phyloP scores from a whole-genome alignment of 1,284 basidiomycete species.

The Rhodotorula sp. region DNA sequence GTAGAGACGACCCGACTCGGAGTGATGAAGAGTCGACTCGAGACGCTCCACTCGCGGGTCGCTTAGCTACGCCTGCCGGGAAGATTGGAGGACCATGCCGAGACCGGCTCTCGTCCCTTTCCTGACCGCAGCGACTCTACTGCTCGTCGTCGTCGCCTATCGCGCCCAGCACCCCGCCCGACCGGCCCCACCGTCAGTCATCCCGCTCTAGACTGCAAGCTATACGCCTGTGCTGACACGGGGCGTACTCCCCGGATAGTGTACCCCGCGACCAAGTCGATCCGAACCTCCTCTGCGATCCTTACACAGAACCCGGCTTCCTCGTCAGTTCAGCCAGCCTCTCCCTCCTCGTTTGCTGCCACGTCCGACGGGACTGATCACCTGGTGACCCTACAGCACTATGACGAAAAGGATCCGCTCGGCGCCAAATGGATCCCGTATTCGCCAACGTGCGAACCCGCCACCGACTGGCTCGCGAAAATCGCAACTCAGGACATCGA shows the following conservation, averaged over 20 bases:
- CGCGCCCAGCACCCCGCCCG: neutral
- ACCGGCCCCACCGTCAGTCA: neutral
- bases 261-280: neutral
- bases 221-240: neutral
- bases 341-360: neutral
- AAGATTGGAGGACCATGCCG: neutral
- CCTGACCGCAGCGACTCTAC: neutral
- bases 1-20: too few species aligned
- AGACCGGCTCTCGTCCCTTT: neutral
- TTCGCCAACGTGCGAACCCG: slow-evolving; percentile 36
- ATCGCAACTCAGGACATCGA: slow-evolving; percentile 24
- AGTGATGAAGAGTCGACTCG: too few species aligned
- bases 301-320: slow-evolving; percentile 41
- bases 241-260: neutral
- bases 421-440: slow-evolving; percentile 41
- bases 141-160: neutral
- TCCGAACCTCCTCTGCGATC: slow-evolving; percentile 32
- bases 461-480: slow-evolving; percentile 41
- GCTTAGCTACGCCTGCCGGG: neutral
- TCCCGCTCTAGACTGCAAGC: neutral
- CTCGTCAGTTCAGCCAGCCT: slow-evolving; percentile 18
- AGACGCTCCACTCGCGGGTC: too few species aligned
- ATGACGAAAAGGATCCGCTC: slow-evolving; percentile 23
- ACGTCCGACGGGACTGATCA: neutral
- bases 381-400: slow-evolving; percentile 13